These are phyloP conservation scores for Eucalyptus curtisii DNA, from an alignment of 345 rosid species.

Conservation along the genomic window DNA sequence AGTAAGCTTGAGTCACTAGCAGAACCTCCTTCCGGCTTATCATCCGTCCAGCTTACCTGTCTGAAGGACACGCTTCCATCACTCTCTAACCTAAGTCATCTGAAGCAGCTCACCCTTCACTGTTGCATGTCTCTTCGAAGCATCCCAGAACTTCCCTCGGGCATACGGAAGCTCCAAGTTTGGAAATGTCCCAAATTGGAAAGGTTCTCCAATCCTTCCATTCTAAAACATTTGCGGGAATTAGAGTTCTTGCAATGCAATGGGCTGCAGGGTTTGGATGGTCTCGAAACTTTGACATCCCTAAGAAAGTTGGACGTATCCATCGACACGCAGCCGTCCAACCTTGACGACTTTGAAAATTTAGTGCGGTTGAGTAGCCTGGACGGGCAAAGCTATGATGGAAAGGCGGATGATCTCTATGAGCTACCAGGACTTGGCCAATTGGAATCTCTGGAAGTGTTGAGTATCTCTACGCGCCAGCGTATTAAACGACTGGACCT, in stretches of 20 bases:
- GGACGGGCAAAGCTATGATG: too few species aligned
- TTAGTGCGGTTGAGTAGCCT: accelerated
- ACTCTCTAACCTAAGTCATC: not conserved
- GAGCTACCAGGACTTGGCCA: too few species aligned
- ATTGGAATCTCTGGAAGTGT: too few species aligned
- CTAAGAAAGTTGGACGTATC: too few species aligned
- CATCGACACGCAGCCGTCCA: accelerated
- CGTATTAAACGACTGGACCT: not conserved
- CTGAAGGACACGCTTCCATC: not conserved
- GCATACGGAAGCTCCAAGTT: not conserved
- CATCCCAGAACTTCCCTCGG: not conserved
- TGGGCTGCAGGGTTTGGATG: too few species aligned
- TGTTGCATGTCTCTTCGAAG: not conserved
- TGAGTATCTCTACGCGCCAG: too few species aligned
- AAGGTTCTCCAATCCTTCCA: too few species aligned
- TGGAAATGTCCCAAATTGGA: not conserved
- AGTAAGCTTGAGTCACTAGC: not conserved
- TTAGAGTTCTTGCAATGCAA: too few species aligned
- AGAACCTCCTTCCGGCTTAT: not conserved
- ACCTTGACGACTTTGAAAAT: too few species aligned
- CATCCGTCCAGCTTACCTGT: not conserved
- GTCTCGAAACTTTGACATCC: too few species aligned
- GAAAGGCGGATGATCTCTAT: too few species aligned
- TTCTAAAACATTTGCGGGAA: too few species aligned
- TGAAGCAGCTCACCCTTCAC: not conserved